Evolutionary conservation across 2,329 filamentous ascomycete species (phyloP), one percentile per base, ranked within the genome.

Genomic region (Penicillium brevicompactum): DNA sequence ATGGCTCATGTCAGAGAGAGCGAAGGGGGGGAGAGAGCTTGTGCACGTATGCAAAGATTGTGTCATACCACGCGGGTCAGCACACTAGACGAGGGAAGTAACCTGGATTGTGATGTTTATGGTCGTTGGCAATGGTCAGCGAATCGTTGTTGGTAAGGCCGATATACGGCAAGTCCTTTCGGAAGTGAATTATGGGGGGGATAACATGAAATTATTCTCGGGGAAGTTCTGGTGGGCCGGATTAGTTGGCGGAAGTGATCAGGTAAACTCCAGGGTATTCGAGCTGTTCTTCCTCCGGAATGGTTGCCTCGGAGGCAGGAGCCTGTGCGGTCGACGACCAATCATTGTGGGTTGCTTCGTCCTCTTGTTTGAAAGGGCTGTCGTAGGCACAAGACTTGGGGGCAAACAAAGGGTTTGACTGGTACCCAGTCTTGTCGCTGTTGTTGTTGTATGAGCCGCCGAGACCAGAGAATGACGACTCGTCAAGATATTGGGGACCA

Each of bases 231-330:
- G 18, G 16, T 44, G 14, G 14, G 16, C 32, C 4, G 27, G 13
- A 10, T 55, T 64, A 70, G 46, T 63, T 64, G 10, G 61, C 57
- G 56, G 56, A 64, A 50, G 61, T 63, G 48, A 66, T 59, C 51
- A 74, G 57, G 55, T 74, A 75, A 7, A 74, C 64, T 13, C 60
- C 60, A 22, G 65, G 60, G 59, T 74, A 65, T 18, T 74, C 70
- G 27, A 70, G 63, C 32, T 69, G 71, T 8, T 68, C 53, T 9
- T 68, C 53, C 10, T 75, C 71, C 6, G 71, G 68, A 37, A 75
- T 63, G 3, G 72, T 74, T 16, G 63, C 69, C 30, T 74, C 68
- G 0, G 72, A 67, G 5, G 72, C 74, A 22, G 51, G 44, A n/a
- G 49, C 50, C n/a, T 60, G 61, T 13, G 57, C 46, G 24, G 54